Conservation (phyloP, 1,284 basidiomycete genomes). For the Cerioporus squamosus region DNA sequence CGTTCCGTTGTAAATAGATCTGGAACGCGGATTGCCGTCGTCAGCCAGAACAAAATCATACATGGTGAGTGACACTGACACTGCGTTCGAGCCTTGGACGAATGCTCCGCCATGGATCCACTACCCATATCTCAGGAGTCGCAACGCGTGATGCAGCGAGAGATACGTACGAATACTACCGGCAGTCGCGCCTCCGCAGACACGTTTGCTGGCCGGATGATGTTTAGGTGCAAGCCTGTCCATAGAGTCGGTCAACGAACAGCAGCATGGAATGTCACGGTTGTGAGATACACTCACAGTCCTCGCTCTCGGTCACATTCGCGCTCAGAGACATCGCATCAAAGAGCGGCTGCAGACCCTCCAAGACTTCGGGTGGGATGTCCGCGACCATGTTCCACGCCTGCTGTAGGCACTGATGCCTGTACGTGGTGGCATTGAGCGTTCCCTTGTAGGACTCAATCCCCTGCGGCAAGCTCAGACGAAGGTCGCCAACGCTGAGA, state of each 20-base stretch:
- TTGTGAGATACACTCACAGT: neutral
- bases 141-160: too few species aligned
- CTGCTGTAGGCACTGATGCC: conserved; percentile 41
- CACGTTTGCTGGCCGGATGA: conserved; percentile 48
- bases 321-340: too few species aligned
- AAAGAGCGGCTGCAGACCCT: conserved; percentile 30
- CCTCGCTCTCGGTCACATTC: conserved; percentile 28
- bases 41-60: too few species aligned
- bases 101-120: conserved; percentile 54
- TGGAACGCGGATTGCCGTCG: too few species aligned
- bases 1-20: neutral
- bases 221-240: conserved; percentile 58
- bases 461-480: conserved; percentile 50
- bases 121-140: conserved; percentile 28
- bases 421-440: conserved; percentile 44
- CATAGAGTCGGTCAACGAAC: too few species aligned
- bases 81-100: neutral
- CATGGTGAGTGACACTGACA: neutral
- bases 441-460: conserved; percentile 42
- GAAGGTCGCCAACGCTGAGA: conserved; percentile 17
- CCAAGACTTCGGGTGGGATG: conserved; percentile 27
- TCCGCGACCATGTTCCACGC: neutral
- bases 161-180: conserved; percentile 49
- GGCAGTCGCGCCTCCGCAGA: conserved; percentile 48
- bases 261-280: too few species aligned